Conservation (phyloP, 805 yeast species). For the Candida montana region DNA sequence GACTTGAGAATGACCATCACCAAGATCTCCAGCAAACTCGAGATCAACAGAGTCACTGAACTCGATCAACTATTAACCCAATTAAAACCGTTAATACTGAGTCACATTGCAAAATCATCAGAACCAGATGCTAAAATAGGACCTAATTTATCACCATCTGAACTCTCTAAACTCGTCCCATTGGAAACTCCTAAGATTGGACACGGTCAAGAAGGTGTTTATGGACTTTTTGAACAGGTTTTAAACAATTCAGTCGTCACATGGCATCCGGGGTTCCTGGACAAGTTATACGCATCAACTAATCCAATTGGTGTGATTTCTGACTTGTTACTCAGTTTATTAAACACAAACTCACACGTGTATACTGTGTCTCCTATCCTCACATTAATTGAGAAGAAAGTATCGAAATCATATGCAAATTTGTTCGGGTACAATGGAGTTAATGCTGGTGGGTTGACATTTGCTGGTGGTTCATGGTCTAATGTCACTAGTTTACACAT, state of each 20-base stretch:
- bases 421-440: constrained; percentile 52
- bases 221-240: constrained; percentile 47
- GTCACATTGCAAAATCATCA: constrained; percentile 47
- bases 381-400: constrained; percentile 66
- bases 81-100: constrained; percentile 46
- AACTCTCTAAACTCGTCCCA: constrained; percentile 33
- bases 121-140: constrained; percentile 46
- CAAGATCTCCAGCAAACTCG: constrained; percentile 29
- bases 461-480: constrained; percentile 86
- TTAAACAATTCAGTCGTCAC: constrained; percentile 69
- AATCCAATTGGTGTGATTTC: constrained; percentile 79
- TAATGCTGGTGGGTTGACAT: constrained; percentile 75
- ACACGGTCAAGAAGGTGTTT: constrained; percentile 38
- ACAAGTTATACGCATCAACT: constrained; percentile 79
- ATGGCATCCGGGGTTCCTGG: constrained; percentile 84
- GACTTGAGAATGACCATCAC: constrained; percentile 22
- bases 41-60: constrained; percentile 48
- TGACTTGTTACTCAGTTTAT: constrained; percentile 59
- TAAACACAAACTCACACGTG: constrained; percentile 83
- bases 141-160: constrained; percentile 43
- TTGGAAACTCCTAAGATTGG: constrained; percentile 34
- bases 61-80: constrained; percentile 47
- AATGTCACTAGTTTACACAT: constrained; percentile 73
- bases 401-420: constrained; percentile 61
- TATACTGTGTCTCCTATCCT: constrained; percentile 80